Evolutionary conservation across 78 protist species (phyloP).

Genomic region (Cyanophora paradoxa): DNA sequence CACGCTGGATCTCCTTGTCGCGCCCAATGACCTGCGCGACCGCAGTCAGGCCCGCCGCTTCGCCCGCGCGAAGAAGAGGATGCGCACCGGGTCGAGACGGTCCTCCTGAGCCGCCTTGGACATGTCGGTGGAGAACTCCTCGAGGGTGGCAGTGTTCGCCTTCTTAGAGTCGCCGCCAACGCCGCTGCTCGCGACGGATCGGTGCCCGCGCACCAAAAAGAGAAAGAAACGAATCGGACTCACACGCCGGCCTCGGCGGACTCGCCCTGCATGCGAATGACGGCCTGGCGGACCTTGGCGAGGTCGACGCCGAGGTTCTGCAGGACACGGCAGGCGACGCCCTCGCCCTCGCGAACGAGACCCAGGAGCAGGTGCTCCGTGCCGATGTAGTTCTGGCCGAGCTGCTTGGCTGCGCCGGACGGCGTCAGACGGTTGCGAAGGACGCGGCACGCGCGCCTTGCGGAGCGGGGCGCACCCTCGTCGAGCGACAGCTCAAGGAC

Average conservation of each 20-base stretch:
- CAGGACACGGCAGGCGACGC: neutral
- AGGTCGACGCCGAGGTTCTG: neutral
- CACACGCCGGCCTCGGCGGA: too few species aligned
- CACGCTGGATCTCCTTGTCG: conserved; percentile 45
- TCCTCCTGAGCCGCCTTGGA: neutral
- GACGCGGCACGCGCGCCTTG: too few species aligned
- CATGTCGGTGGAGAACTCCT: conserved; percentile 12
- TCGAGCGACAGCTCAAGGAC: too few species aligned
- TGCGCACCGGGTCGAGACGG: neutral
- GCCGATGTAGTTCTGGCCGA: too few species aligned
- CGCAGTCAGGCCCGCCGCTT: conserved; percentile 22
- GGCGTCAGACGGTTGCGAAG: too few species aligned
- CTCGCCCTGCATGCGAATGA: neutral
- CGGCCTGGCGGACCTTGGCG: neutral
- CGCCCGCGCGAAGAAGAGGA: neutral
- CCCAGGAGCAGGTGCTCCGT: too few species aligned
- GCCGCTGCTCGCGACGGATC: too few species aligned
- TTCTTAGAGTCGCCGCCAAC: neutral
- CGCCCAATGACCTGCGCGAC: conserved; percentile 60
- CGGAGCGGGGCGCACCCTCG: too few species aligned
- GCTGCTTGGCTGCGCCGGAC: too few species aligned
- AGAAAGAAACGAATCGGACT: too few species aligned
- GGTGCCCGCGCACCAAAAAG: too few species aligned
- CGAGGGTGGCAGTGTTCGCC: neutral
- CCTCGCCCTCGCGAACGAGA: neutral